Percentiles rank a stretch among this genome's conserved stretches.
Conservation (phyloP, 2,329 filamentous ascomycete species). For the Xylaria sp. region DNA sequence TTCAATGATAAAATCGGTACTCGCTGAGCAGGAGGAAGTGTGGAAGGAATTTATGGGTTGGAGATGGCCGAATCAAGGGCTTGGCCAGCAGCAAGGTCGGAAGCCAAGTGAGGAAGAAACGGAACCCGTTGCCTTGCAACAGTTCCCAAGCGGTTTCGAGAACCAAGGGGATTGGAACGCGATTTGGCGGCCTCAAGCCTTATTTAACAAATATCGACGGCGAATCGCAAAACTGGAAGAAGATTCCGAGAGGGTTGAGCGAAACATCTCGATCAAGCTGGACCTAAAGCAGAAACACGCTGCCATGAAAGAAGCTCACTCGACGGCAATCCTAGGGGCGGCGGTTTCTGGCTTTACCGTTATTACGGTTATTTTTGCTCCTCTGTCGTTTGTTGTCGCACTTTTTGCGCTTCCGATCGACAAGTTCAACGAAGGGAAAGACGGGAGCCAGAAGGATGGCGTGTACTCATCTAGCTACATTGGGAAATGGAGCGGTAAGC, state of each 20-base stretch:
- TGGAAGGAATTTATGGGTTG: slow-evolving; percentile 46
- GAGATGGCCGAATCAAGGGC: slow-evolving; percentile 32
- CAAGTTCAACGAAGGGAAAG: slow-evolving; percentile 18
- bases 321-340: slow-evolving; percentile 16
- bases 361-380: slow-evolving; percentile 34
- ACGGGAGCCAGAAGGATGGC: slow-evolving; percentile 3
- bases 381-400: slow-evolving; percentile 23
- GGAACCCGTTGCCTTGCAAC: too few relatives aligned
- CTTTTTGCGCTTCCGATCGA: slow-evolving; percentile 33
- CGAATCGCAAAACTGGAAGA: slow-evolving; percentile 11
- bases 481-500: slow-evolving; percentile 24
- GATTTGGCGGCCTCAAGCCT: too few relatives aligned
- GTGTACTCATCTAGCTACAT: slow-evolving; percentile 21
- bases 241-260: slow-evolving; percentile 24
- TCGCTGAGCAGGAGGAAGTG: slow-evolving; percentile 23
- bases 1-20: slow-evolving; percentile 26
- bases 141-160: too few relatives aligned
- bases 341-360: slow-evolving; percentile 31
- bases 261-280: slow-evolving; percentile 14
- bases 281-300: slow-evolving; percentile 34
- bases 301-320: slow-evolving; percentile 26
- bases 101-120: too few relatives aligned
- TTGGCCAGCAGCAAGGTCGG: too few relatives aligned
- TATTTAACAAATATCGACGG: not conserved
- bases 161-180: too few relatives aligned